Evolutionary conservation across 192 early-diverging fungal genomes (phyloP), one percentile per base, ranked within the genome.

Genomic region (Mortierella claussenii): DNA sequence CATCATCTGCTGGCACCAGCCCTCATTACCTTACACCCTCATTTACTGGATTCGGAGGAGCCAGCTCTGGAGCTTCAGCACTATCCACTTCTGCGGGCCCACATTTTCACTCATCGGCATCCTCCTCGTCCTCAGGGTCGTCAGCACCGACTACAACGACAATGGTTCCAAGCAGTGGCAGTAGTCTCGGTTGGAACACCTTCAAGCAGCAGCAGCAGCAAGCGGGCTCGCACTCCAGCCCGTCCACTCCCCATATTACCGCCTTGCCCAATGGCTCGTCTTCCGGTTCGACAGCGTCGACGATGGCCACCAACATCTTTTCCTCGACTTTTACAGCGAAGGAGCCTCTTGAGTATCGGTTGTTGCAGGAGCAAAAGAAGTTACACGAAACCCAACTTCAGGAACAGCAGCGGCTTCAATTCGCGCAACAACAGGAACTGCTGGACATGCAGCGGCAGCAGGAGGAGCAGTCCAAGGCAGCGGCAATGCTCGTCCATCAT

Each of bases 341-440:
- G 33, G 45, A 50, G 20, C 56, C 37, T 6, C 10, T 61, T 11
- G 50, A 60, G 24, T 26, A 54, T 37, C 62, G 51, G 1, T 23
- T 60, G 15, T 46, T 57, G 24, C 57, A 75, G 42, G 64, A 76
- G 15, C 56, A 74, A 34, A 47, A 74, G 11, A 11, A 30, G 5
- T 21, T 63, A 52, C 61, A 65, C 8, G 54, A 63, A 7, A 21
- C 55, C 15, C 62, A 65, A 24, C 37, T 31, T 23, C 61, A 65
- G 20, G 61, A 74, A 20, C 69, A 67, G 5, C 59, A 66, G 13
- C 31, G 49, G 8, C 65, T 67, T 15, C 73, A 76, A 24, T 9
- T 61, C n/a, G 13, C 63, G 3, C 73, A 76, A 31, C 57, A 76
- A 15, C 27, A 43, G 26, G 73, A 76, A 48, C 31, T 65, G 20